Conservation (phyloP, 176 grass and related monocot genomes). For the Triticum monococcum region DNA sequence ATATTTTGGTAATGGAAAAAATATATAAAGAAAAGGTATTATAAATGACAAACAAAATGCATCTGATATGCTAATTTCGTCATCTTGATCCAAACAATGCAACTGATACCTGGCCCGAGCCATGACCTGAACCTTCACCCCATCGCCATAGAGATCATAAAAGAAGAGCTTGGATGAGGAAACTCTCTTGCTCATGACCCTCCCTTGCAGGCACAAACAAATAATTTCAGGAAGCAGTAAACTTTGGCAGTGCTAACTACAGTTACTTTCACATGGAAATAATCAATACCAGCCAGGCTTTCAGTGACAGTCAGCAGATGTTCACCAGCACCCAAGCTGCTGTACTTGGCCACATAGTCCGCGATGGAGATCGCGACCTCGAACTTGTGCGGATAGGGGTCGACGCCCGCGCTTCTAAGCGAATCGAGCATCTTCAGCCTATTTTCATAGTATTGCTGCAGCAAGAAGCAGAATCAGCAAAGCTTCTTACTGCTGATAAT, state of each 20-base stretch:
- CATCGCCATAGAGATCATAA: slow-evolving; percentile 54
- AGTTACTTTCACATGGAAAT: background rate
- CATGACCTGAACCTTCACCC: slow-evolving; percentile 66
- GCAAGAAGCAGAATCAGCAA: slow-evolving; percentile 3
- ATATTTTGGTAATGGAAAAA: background rate
- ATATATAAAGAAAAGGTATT: background rate
- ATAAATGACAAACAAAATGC: background rate
- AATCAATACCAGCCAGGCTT: slow-evolving; percentile 48
- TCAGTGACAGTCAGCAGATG: slow-evolving; percentile 28
- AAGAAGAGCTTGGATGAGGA: slow-evolving; percentile 72
- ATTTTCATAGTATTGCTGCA: slow-evolving; percentile 64
- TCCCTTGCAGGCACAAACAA: slow-evolving; percentile 34
- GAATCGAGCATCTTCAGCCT: slow-evolving; percentile 47
- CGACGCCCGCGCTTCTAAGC: slow-evolving; percentile 33
- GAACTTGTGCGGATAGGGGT: slow-evolving; percentile 62
- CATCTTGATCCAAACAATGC: background rate
- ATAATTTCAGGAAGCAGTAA: background rate
- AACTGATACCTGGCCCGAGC: slow-evolving; percentile 52
- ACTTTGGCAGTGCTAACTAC: background rate
- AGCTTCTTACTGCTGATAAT: background rate
- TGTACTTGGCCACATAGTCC: slow-evolving; percentile 37
- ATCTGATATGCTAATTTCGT: background rate
- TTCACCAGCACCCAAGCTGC: slow-evolving; percentile 40
- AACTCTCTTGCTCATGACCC: slow-evolving; percentile 68
- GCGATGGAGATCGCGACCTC: slow-evolving; percentile 24